phyloP scores from a whole-genome alignment of 2,329 filamentous ascomycete species.

The Trichoderma asperellum region DNA sequence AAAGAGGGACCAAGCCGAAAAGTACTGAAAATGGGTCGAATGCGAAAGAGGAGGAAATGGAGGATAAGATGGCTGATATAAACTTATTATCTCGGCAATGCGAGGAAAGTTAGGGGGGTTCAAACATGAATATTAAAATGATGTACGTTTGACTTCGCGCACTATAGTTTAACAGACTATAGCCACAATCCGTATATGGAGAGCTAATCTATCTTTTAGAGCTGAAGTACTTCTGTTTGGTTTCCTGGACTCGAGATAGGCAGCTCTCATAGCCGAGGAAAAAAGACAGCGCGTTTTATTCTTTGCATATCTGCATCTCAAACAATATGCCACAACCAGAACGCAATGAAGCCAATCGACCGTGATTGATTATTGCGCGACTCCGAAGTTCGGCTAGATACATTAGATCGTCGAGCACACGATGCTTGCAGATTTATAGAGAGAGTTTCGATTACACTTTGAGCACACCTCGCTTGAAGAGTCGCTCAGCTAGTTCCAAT shows the following conservation, averaged over 20 bases:
- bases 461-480: conserved; percentile 30
- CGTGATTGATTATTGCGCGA: neutral
- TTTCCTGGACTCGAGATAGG: too few relatives aligned
- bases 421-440: conserved; percentile 33
- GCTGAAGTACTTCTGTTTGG: too few relatives aligned
- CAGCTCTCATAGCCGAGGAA: too few relatives aligned
- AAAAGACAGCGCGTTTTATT: conserved; percentile 21
- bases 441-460: conserved; percentile 36
- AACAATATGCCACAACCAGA: neutral
- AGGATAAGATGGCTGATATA: neutral
- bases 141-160: too few relatives aligned
- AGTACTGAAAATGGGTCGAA: conserved; percentile 34
- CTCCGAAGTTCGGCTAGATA: neutral
- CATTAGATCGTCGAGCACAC: neutral
- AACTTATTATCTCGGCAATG: neutral
- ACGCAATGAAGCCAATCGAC: neutral
- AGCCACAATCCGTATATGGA: too few relatives aligned
- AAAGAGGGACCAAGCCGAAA: conserved; percentile 48
- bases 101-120: neutral
- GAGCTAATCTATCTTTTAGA: too few relatives aligned
- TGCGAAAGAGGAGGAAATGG: conserved; percentile 26
- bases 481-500: neutral
- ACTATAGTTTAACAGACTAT: too few relatives aligned
- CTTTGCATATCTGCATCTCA: conserved; percentile 32
- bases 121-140: too few relatives aligned